These are phyloP conservation scores for Alloascoidea hylecoeti DNA, from an alignment of 805 yeast genomes.

Conservation along the genomic window DNA sequence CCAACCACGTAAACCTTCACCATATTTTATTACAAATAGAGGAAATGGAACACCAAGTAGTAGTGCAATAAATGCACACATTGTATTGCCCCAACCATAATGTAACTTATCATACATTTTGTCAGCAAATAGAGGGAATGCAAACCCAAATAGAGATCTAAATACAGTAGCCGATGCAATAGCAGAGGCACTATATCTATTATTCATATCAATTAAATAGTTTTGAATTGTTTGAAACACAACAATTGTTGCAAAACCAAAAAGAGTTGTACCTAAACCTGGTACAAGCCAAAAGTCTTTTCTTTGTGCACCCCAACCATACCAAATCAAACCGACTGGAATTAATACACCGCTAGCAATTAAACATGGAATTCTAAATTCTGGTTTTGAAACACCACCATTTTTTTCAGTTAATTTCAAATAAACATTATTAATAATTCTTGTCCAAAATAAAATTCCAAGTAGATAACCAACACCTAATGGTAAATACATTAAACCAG, in stretches of 20 bases:
- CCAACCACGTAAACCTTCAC: constrained; percentile 44
- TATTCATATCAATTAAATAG: constrained; percentile 60
- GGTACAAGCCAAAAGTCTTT: constrained; percentile 51
- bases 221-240: constrained; percentile 55
- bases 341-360: constrained; percentile 33
- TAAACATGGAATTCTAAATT: constrained; percentile 39
- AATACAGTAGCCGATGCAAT: constrained; percentile 56
- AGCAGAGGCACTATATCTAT: constrained; percentile 54
- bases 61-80: constrained; percentile 43
- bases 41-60: constrained; percentile 50
- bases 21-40: constrained; percentile 36
- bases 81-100: constrained; percentile 60
- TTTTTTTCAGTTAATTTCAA: constrained; percentile 22
- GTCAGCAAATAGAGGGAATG: constrained; percentile 52
- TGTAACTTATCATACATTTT: constrained; percentile 41
- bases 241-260: constrained; percentile 43
- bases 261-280: constrained; percentile 43
- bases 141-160: constrained; percentile 53
- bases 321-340: constrained; percentile 52
- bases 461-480: constrained; percentile 38
- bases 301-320: constrained; percentile 57
- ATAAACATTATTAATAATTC: constrained; percentile 27
- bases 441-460: constrained; percentile 36
- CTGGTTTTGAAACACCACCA: constrained; percentile 45
- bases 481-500: constrained; percentile 46